phyloP scores from a whole-genome alignment of 305 asterid genomes.

The Andrographis paniculata region DNA sequence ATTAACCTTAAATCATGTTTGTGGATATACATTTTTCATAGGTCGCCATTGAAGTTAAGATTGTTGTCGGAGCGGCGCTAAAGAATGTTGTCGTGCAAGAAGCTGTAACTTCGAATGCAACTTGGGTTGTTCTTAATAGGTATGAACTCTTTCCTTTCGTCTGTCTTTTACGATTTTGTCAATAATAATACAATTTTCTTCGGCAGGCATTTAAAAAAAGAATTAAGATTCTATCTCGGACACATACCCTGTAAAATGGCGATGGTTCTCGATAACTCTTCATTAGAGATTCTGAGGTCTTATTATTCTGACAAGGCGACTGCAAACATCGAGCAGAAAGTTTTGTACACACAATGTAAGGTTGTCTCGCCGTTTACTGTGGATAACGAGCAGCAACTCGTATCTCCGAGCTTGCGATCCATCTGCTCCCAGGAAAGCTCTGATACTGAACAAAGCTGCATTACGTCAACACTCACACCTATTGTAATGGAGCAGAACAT shows the following conservation, averaged over 20 bases:
- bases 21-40: no score
- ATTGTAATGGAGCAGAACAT: slow-evolving; percentile 25
- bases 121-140: slow-evolving; percentile 51
- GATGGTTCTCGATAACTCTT: slow-evolving; percentile 29
- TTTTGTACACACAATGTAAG: slow-evolving; percentile 32
- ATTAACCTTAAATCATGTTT: no score
- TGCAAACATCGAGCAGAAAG: slow-evolving; percentile 22
- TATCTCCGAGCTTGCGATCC: slow-evolving; percentile 27
- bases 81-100: slow-evolving; percentile 42
- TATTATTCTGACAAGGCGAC: slow-evolving; percentile 22
- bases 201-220: background rate
- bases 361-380: slow-evolving; percentile 29
- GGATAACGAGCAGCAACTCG: slow-evolving; percentile 21
- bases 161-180: no score
- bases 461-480: slow-evolving; percentile 14
- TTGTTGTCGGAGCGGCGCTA: slow-evolving; percentile 40
- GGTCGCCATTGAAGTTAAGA: slow-evolving; percentile 49
- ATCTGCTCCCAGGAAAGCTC: slow-evolving; percentile 29
- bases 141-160: slow-evolving; percentile 7
- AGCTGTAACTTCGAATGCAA: slow-evolving; percentile 26
- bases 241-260: slow-evolving; percentile 45
- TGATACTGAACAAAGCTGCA: slow-evolving; percentile 24
- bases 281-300: slow-evolving; percentile 28
- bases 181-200: background rate
- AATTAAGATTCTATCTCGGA: slow-evolving; percentile 34